Percentiles rank a stretch among this genome's conserved stretches.
phyloP scores from a whole-genome alignment of 2,329 filamentous ascomycete genomes.

The Aspergillus calidoustus region DNA sequence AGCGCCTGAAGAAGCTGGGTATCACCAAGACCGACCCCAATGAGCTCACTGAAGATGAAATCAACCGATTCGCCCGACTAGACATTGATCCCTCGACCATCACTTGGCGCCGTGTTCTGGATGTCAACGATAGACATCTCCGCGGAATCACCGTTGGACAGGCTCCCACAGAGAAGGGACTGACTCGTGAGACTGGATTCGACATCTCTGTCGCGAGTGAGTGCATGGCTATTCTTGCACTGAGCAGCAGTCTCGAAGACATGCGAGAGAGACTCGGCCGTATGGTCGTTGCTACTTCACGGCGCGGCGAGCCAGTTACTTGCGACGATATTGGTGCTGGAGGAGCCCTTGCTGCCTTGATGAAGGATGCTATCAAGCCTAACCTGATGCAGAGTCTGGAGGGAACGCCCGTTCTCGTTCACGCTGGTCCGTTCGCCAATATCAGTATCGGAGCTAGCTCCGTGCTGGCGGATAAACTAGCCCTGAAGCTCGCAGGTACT shows the following conservation, averaged over 20 bases:
- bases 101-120: slow-evolving; percentile 93
- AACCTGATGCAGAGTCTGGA: slow-evolving; percentile 99
- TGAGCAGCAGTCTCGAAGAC: slow-evolving; percentile 84
- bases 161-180: slow-evolving; percentile 87
- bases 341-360: slow-evolving; percentile 88
- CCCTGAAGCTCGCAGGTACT: slow-evolving; percentile 92
- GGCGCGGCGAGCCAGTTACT: slow-evolving; percentile 84
- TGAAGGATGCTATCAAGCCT: slow-evolving; percentile 98
- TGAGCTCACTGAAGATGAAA: slow-evolving; percentile 87
- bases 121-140: slow-evolving; percentile 95
- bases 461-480: slow-evolving; percentile 91
- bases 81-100: slow-evolving; percentile 98
- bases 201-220: slow-evolving; percentile 98
- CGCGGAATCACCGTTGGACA: slow-evolving; percentile 87
- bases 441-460: slow-evolving; percentile 98
- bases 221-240: slow-evolving; percentile 96
- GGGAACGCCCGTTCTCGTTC: slow-evolving; percentile 95
- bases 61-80: slow-evolving; percentile 83
- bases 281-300: slow-evolving; percentile 93
- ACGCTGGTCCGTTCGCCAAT: slow-evolving; percentile 96
- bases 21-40: slow-evolving; percentile 95
- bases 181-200: slow-evolving; percentile 86
- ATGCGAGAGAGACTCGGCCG: slow-evolving; percentile 91
- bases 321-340: slow-evolving; percentile 94
- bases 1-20: slow-evolving; percentile 90